Conservation (phyloP, 208 protist genomes). For the Tetramitus jugosus region DNA sequence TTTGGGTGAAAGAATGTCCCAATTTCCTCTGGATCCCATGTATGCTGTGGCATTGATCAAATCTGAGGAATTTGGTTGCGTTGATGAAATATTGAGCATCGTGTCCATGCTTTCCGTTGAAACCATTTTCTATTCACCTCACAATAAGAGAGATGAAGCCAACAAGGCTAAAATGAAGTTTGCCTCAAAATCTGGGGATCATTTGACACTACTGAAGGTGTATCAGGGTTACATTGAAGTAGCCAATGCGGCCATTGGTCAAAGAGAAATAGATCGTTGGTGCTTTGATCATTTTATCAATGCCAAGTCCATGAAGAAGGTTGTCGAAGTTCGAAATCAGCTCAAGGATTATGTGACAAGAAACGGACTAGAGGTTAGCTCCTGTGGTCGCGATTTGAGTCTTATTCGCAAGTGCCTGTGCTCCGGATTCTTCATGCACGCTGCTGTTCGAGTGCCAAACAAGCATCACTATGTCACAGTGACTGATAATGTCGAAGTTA, state of each 20-base stretch:
- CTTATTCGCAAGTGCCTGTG: slow-evolving; percentile 1
- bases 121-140: slow-evolving; percentile 31
- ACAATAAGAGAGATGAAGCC: slow-evolving; percentile 21
- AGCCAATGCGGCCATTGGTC: not conserved
- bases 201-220: slow-evolving; percentile 39
- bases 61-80: slow-evolving; percentile 14
- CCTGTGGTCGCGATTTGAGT: not conserved
- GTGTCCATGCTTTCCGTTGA: slow-evolving; percentile 31
- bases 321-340: slow-evolving; percentile 28
- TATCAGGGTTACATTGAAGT: slow-evolving; percentile 25
- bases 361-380: not conserved
- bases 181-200: slow-evolving; percentile 31
- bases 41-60: slow-evolving; percentile 1
- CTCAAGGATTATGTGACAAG: not conserved
- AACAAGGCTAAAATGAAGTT: slow-evolving; percentile 29
- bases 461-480: slow-evolving; percentile 29
- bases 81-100: slow-evolving; percentile 25
- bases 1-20: slow-evolving; percentile 30
- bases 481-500: not conserved
- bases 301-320: slow-evolving; percentile 26
- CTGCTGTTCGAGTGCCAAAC: slow-evolving; percentile 24
- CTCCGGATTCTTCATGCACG: slow-evolving; percentile 34
- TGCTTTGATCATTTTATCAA: slow-evolving; percentile 37
- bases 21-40: slow-evolving; percentile 33
- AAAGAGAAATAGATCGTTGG: slow-evolving; percentile 26